Conservation (phyloP, 83 land plant species). For the Larix sibirica region DNA sequence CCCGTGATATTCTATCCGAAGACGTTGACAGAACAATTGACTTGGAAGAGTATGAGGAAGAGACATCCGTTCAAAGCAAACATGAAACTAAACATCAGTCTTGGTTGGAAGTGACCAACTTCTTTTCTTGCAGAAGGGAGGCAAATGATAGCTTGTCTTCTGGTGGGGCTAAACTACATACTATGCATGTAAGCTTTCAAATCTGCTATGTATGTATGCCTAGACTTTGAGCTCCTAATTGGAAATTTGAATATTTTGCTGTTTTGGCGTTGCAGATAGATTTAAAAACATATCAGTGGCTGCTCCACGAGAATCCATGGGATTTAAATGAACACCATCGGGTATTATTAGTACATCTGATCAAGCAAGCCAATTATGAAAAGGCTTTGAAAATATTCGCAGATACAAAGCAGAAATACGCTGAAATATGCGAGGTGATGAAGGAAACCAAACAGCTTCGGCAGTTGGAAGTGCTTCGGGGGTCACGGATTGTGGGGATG, state of each 20-base stretch:
- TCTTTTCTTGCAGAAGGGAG: not conserved
- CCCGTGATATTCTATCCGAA: not conserved
- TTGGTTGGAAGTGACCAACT: not conserved
- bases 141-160: not conserved
- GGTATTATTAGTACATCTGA: conserved; percentile 2
- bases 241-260: not conserved
- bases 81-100: not conserved
- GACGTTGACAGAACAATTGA: not conserved
- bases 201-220: not conserved
- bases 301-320: conserved; percentile 15
- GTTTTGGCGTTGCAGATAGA: not conserved
- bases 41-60: not conserved
- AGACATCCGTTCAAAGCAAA: not conserved
- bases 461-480: not conserved
- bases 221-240: not conserved
- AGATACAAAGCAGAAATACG: not conserved
- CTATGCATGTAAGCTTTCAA: not conserved
- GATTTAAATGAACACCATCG: not conserved
- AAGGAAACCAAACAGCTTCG: not conserved
- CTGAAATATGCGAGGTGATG: not conserved
- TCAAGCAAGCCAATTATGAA: not conserved
- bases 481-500: not conserved
- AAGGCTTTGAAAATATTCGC: not conserved
- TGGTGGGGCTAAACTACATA: not conserved
- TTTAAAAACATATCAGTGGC: conserved; percentile 16